Evolutionary conservation across 2,329 filamentous ascomycete species (phyloP), one percentile per base, ranked within the genome.

Genomic region (Nigrograna mackinnonii): DNA sequence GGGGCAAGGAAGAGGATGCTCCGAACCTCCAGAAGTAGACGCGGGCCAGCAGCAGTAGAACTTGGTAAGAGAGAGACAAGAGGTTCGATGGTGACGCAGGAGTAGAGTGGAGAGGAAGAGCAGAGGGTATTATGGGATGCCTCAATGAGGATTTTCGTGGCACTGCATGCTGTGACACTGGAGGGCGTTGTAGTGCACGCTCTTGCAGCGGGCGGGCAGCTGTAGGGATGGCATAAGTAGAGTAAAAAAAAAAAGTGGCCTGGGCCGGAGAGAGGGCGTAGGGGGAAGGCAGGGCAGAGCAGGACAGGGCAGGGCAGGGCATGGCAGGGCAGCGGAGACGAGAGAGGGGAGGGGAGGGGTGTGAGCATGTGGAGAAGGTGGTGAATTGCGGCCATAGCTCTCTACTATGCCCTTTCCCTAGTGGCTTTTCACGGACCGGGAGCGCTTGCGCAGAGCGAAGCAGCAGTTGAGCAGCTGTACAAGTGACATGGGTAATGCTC

Each of bases 201-300:
- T 60, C 18, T 57, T 49, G 55, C 46, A 49, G 49, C 13, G 54
- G 48, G 52, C 50, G 50, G 54, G 44, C 44, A 57, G 42, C 45
- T 35, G 61, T 65, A 58, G 64, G 65, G 62, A 61, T 62, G 46
- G 52, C 56, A 58, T 60, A 51, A 50, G 54, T 61, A 64, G 54
- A 53, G 34, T 48, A 49, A 55, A 54, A 50, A 38, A 37, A 14
- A 21, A 32, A 32, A 5, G 35, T 14, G 21, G 28, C 18, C 43
- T 37, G 22, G 43, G 39, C 35, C 26, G 18, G 32, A 17, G 12
- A 28, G 31, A 9, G 11, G 11, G 16, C 31, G 18, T 17, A 17
- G 31, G 31, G 11, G 11, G 16, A 17, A 12, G 11, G 11, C 9
- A 12, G n/a, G n/a, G n/a, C n/a, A n/a, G n/a, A n/a, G n/a, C 55